Evolutionary conservation across 2,329 filamentous ascomycete genomes (phyloP).

Genomic region (Diaporthe eres): DNA sequence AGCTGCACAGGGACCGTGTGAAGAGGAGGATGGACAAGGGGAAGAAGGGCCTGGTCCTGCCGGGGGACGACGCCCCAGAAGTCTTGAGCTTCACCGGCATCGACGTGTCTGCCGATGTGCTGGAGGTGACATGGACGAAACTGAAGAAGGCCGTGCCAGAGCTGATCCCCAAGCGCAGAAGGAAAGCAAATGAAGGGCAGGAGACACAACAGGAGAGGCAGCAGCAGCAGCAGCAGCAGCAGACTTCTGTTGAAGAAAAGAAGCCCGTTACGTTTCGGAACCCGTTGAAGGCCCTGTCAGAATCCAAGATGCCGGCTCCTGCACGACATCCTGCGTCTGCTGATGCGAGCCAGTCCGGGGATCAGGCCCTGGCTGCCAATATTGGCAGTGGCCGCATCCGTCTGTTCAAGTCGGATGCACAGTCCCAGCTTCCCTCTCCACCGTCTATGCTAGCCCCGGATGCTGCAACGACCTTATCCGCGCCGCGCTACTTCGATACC

Average conservation of each 20-base stretch:
- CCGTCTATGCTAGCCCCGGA: slow-evolving; percentile 42
- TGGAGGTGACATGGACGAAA: slow-evolving; percentile 69
- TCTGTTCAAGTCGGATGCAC: slow-evolving; percentile 52
- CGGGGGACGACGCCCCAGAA: slow-evolving; percentile 46
- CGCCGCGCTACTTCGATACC: slow-evolving; percentile 68
- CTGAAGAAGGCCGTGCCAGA: slow-evolving; percentile 60
- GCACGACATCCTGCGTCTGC: slow-evolving; percentile 30
- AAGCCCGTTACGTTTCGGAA: slow-evolving; percentile 20
- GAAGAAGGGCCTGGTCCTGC: slow-evolving; percentile 40
- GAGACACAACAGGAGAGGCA: slow-evolving; percentile 45
- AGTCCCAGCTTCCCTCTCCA: slow-evolving; percentile 43
- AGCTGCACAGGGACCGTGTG: slow-evolving; percentile 44
- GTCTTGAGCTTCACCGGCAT: slow-evolving; percentile 73
- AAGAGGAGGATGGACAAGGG: slow-evolving; percentile 40
- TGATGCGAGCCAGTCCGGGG: slow-evolving; percentile 23
- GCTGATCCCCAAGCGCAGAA: slow-evolving; percentile 43
- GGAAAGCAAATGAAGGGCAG: background rate
- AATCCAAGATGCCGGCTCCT: slow-evolving; percentile 38
- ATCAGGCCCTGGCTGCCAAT: slow-evolving; percentile 41
- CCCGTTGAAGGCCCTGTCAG: slow-evolving; percentile 46
- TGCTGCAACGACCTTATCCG: slow-evolving; percentile 44
- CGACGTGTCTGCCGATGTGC: slow-evolving; percentile 73
- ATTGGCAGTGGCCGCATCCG: slow-evolving; percentile 45
- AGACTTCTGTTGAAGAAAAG: slow-evolving; percentile 12
- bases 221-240: slow-evolving; percentile 43